phyloP scores from a whole-genome alignment of 345 rosid species.

The Eucalyptus tenuipes region DNA sequence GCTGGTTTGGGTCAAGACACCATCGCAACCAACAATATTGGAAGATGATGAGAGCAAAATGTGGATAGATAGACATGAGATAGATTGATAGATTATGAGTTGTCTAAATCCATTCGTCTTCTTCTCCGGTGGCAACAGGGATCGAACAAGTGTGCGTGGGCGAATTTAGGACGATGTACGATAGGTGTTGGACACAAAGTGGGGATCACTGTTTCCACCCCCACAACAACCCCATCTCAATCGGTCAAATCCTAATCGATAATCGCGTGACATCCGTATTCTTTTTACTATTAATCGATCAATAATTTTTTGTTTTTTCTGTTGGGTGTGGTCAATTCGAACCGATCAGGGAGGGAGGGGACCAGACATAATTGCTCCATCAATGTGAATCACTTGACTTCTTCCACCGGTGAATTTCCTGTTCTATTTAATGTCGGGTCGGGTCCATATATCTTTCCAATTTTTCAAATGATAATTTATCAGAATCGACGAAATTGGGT shows the following conservation, averaged over 20 bases:
- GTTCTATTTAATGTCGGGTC: not conserved
- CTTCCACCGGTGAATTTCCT: not conserved
- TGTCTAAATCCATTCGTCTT: not conserved
- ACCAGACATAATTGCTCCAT: not conserved
- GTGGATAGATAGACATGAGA: not conserved
- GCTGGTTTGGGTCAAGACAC: not conserved
- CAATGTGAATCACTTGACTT: not conserved
- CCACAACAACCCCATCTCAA: not conserved
- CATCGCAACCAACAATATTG: not conserved
- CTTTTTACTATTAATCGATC: not conserved
- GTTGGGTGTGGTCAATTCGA: not conserved
- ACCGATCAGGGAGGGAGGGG: not conserved
- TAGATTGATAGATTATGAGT: not conserved
- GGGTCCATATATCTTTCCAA: not conserved
- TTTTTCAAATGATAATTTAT: not conserved
- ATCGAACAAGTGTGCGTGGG: not conserved
- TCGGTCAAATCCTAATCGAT: not conserved
- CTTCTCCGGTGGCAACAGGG: not conserved
- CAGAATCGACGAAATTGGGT: not conserved
- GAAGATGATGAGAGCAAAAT: not conserved
- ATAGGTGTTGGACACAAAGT: not conserved
- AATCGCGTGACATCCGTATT: not conserved
- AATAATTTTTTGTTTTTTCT: fast-evolving
- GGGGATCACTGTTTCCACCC: not conserved
- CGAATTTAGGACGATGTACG: not conserved